Evolutionary conservation across 176 grass and related monocot species (phyloP).

Genomic region (maize (Zea mays)): DNA sequence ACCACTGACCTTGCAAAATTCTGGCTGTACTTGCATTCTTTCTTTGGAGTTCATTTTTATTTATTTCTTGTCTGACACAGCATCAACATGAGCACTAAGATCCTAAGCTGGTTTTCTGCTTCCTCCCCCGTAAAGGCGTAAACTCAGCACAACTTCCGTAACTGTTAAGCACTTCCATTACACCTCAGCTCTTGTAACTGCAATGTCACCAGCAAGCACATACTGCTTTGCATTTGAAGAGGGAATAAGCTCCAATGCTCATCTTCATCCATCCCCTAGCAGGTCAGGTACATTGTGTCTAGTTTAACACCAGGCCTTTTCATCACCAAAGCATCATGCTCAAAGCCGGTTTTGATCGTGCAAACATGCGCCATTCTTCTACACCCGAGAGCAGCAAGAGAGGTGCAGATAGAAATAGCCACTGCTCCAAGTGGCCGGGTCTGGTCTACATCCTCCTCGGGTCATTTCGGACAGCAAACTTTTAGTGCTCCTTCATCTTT

Average conservation of each 20-base stretch:
- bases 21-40: not conserved
- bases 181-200: slow-evolving; percentile 15
- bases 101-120: not conserved
- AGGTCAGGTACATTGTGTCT: not conserved
- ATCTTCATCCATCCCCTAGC: not conserved
- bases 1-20: not conserved
- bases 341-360: not conserved
- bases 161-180: not conserved
- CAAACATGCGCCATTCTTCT: slow-evolving; percentile 67
- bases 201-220: not conserved
- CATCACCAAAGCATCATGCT: slow-evolving; percentile 70
- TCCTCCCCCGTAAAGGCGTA: not conserved
- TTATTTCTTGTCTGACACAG: not conserved
- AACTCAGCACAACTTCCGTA: not conserved
- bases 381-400: slow-evolving; percentile 57
- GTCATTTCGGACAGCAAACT: slow-evolving; percentile 54
- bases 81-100: slow-evolving; percentile 15
- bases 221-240: not conserved
- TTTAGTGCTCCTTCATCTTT: slow-evolving; percentile 51
- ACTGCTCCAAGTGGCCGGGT: slow-evolving; percentile 59
- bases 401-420: slow-evolving; percentile 65
- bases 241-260: not conserved
- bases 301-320: not conserved
- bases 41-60: not conserved
- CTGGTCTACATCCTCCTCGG: slow-evolving; percentile 58